Base-by-base conservation (phyloP, 768 basidiomycete genomes). In the Mycena belliarum region DNA sequence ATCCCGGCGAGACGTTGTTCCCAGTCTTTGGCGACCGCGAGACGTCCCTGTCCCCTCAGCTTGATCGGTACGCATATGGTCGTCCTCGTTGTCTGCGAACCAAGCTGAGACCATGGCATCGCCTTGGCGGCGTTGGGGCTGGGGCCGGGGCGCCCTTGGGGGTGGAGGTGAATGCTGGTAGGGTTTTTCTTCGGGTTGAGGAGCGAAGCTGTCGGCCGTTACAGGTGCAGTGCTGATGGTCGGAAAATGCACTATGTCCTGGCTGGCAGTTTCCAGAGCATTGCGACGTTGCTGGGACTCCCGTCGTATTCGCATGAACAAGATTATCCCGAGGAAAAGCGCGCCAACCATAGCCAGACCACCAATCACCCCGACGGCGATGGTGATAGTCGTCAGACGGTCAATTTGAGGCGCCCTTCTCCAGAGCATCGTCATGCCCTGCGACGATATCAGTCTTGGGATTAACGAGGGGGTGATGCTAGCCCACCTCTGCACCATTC, bases 361-460 rank as follows among this genome's bases (percentile, higher is more conserved):
- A 2, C 61, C 61, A 21, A 63, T 37, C 2, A 35, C 25, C 8
- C 61, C 61, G 20, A 63, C 53, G 45, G 44, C 43, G 11, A 63
- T 52, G 8, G 57, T 38, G 23, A 47, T 55, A n/a, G 44, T 43
- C 2, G 46, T 48, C 29, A 15, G 35, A 29, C 41, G 44, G 42
- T 52, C 16, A 16, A 43, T 23, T 18, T 23, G 15, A 21, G 32
- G 21, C 26, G 40, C 40, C 42, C 53, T 45, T 29, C 21, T 46
- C 54, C 14, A 83, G 82, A 5, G 86, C 83, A 5, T 85, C 85
- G 69, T 26, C 18, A 15, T 6, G 16, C 21, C 16, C 45, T 55
- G 35, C 16, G 10, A 10, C 24, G 12, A 35, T 33, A 35, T 45
- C 18, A 33, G 32, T n/a, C 1, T 20, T 24, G n/a, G n/a, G n/a